Conservation (phyloP, 2,329 filamentous ascomycete species). For the Beauveria rudraprayagi region DNA sequence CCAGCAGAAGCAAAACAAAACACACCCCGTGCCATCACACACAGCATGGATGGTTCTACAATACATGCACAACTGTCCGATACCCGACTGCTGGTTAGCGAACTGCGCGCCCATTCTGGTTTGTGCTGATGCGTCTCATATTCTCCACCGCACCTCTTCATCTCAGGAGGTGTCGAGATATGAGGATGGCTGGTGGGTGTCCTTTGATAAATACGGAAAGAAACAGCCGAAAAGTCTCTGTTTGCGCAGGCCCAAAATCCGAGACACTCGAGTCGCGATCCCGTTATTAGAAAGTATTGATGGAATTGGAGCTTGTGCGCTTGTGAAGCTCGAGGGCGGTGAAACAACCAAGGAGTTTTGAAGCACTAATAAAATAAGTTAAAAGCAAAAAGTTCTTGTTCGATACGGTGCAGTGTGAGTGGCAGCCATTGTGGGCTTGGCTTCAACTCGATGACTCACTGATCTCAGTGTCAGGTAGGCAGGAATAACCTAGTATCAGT, state of each 20-base stretch:
- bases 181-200: too few species aligned
- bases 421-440: conserved; percentile 7
- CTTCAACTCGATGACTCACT: not conserved
- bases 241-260: not conserved
- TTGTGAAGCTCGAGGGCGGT: not conserved
- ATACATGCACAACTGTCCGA: not conserved
- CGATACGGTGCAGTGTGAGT: not conserved
- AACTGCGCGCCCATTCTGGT: not conserved
- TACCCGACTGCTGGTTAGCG: not conserved
- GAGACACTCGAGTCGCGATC: conserved; percentile 2
- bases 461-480: not conserved
- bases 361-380: not conserved
- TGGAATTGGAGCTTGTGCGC: not conserved
- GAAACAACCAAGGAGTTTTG: conserved; percentile 3
- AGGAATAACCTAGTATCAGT: too few species aligned
- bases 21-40: not conserved
- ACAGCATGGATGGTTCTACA: not conserved
- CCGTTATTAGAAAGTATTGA: not conserved
- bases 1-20: not conserved
- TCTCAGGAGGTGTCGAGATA: too few species aligned
- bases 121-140: not conserved
- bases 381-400: not conserved
- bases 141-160: not conserved
- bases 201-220: not conserved
- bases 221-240: not conserved